Conservation (phyloP, 768 basidiomycete genomes). For the Gyrodon lividus region DNA sequence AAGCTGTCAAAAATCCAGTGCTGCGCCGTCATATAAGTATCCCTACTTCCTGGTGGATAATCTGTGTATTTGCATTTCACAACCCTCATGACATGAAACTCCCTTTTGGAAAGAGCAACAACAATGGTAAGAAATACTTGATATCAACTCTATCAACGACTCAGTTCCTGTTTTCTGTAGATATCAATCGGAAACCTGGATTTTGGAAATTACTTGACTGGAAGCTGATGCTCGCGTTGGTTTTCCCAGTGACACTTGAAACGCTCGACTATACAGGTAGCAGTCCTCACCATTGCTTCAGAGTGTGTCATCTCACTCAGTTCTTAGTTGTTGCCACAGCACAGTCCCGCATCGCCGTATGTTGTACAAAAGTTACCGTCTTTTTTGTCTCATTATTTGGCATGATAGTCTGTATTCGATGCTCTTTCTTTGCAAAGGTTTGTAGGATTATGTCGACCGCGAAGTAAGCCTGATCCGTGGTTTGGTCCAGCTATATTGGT, state of each 20-base stretch:
- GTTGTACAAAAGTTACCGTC: slow-evolving; percentile 5
- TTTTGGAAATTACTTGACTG: slow-evolving; percentile 31
- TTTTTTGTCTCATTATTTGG: neutral
- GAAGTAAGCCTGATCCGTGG: neutral
- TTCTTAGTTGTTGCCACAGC: slow-evolving; percentile 49
- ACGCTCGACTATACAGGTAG: slow-evolving; percentile 31
- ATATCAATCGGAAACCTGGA: slow-evolving; percentile 6
- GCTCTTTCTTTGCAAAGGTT: slow-evolving; percentile 28
- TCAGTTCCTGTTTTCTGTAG: no score
- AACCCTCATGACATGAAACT: neutral
- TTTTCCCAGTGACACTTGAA: slow-evolving; percentile 44
- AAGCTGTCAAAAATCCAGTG: no score
- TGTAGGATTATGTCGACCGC: neutral
- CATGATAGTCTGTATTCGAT: slow-evolving; percentile 30
- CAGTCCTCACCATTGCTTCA: neutral
- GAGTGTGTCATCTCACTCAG: neutral
- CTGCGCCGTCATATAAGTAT: no score
- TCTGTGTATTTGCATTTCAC: no score
- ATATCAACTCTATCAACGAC: no score
- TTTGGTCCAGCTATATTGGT: slow-evolving; percentile 41
- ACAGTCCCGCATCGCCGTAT: slow-evolving; percentile 49
- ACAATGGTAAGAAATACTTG: neutral
- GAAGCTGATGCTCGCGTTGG: slow-evolving; percentile 35
- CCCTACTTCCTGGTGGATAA: no score
- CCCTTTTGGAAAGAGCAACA: neutral